phyloP scores from a whole-genome alignment of 176 grass and related monocot species.

The Zoysia pacifica region DNA sequence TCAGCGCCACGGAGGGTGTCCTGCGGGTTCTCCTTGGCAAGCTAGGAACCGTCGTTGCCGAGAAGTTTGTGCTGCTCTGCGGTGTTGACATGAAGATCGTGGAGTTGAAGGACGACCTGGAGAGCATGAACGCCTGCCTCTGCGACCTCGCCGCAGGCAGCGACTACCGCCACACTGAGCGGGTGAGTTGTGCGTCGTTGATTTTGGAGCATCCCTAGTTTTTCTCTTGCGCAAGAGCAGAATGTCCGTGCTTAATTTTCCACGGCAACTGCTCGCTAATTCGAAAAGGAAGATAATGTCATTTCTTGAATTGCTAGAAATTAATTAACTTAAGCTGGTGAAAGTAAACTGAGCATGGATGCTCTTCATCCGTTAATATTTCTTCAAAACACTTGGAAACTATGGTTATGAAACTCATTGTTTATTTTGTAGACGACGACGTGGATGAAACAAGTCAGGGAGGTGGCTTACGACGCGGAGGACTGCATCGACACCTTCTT shows the following conservation, averaged over 20 bases:
- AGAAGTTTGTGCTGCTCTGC: not conserved
- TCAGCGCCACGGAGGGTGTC: not conserved
- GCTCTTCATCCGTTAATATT: too few species aligned
- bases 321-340: too few species aligned
- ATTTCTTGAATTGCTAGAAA: too few species aligned
- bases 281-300: too few species aligned
- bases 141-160: not conserved
- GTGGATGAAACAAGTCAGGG: conserved; percentile 42
- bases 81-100: not conserved
- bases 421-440: conserved; percentile 5
- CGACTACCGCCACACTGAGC: not conserved
- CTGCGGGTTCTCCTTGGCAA: conserved; percentile 3
- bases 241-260: too few species aligned
- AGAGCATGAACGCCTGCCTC: conserved; percentile 40
- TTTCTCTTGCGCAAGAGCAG: too few species aligned
- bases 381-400: too few species aligned
- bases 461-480: conserved; percentile 29
- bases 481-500: conserved; percentile 24
- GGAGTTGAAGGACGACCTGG: conserved; percentile 31
- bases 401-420: not conserved
- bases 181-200: not conserved
- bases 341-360: too few species aligned
- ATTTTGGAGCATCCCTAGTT: too few species aligned
- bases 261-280: too few species aligned
- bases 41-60: not conserved